These are phyloP conservation scores for Penicillium herquei DNA, from an alignment of 495 filamentous ascomycete genomes.

Conservation along the genomic window DNA sequence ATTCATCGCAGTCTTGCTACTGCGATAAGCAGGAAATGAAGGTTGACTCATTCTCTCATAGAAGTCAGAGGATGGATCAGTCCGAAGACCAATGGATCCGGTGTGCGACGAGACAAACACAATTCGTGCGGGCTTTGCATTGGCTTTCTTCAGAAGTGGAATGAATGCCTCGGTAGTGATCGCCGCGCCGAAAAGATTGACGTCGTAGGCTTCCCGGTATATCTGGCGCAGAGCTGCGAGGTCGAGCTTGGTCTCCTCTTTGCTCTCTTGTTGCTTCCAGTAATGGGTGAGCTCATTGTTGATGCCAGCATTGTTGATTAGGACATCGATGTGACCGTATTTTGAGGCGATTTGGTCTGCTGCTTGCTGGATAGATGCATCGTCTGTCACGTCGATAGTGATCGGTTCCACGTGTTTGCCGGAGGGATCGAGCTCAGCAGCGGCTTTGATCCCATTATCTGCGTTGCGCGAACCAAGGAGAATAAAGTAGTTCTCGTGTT, in stretches of 20 bases:
- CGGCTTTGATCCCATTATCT: slow-evolving; percentile 21
- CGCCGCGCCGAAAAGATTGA: slow-evolving; percentile 40
- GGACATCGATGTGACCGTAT: slow-evolving; percentile 32
- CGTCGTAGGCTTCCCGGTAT: slow-evolving; percentile 34
- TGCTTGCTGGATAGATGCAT: slow-evolving; percentile 37
- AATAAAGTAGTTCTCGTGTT: slow-evolving; percentile 32
- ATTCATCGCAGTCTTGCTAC: slow-evolving; percentile 41
- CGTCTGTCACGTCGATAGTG: slow-evolving; percentile 39
- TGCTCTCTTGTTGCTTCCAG: neutral
- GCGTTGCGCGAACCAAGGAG: slow-evolving; percentile 36
- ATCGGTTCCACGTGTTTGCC: slow-evolving; percentile 22
- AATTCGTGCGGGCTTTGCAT: slow-evolving; percentile 30
- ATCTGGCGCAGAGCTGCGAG: slow-evolving; percentile 22
- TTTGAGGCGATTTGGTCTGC: slow-evolving; percentile 26
- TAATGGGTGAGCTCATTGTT: slow-evolving; percentile 28
- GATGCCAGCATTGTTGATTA: slow-evolving; percentile 42
- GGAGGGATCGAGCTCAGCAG: slow-evolving; percentile 20
- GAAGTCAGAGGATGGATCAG: slow-evolving; percentile 5
- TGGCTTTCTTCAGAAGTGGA: slow-evolving; percentile 42
- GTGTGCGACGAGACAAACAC: slow-evolving; percentile 40
- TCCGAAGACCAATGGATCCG: slow-evolving; percentile 28
- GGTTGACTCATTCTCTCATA: slow-evolving; percentile 13
- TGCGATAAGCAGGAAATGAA: slow-evolving; percentile 22
- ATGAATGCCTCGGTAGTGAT: slow-evolving; percentile 42
- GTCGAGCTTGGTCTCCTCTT: slow-evolving; percentile 4